Percentiles rank a stretch among this genome's conserved stretches.
Evolutionary conservation across 352 stramenopile species (phyloP).

Genomic region (Thraustotheca clavata): DNA sequence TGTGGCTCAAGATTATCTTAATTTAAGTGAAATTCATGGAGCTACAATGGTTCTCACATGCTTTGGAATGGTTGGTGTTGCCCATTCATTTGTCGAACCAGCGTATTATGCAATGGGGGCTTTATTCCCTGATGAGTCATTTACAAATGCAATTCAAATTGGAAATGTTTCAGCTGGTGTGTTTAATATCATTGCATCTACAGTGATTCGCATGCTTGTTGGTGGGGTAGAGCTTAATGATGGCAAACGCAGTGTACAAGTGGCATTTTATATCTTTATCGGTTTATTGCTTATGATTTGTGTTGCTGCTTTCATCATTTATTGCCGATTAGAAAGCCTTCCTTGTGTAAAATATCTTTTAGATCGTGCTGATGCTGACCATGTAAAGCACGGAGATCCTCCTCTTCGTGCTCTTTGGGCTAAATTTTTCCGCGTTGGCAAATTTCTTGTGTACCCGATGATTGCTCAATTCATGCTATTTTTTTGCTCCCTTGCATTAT

Average conservation of each 20-base stretch:
- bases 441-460: constrained; percentile 38
- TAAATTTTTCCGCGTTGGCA: constrained; percentile 43
- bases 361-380: constrained; percentile 34
- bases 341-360: constrained; percentile 45
- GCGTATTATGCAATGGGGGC: constrained; percentile 56
- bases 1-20: constrained; percentile 29
- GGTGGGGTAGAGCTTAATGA: constrained; percentile 37
- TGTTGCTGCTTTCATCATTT: constrained; percentile 37
- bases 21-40: constrained; percentile 22
- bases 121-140: constrained; percentile 49
- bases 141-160: constrained; percentile 57
- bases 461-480: constrained; percentile 47
- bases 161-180: constrained; percentile 43
- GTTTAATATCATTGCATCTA: constrained; percentile 46
- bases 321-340: constrained; percentile 29
- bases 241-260: constrained; percentile 23
- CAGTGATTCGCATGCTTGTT: constrained; percentile 43
- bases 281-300: constrained; percentile 41
- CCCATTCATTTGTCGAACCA: constrained; percentile 47
- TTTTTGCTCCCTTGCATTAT: constrained; percentile 47
- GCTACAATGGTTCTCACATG: constrained; percentile 45
- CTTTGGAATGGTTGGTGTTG: constrained; percentile 42
- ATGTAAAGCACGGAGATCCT: constrained; percentile 27
- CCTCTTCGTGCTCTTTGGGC: constrained; percentile 25
- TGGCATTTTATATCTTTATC: constrained; percentile 61